Evolutionary conservation across 2,329 filamentous ascomycete genomes (phyloP), one percentile per base, ranked within the genome.

Genomic region (Zasmidium angulare): DNA sequence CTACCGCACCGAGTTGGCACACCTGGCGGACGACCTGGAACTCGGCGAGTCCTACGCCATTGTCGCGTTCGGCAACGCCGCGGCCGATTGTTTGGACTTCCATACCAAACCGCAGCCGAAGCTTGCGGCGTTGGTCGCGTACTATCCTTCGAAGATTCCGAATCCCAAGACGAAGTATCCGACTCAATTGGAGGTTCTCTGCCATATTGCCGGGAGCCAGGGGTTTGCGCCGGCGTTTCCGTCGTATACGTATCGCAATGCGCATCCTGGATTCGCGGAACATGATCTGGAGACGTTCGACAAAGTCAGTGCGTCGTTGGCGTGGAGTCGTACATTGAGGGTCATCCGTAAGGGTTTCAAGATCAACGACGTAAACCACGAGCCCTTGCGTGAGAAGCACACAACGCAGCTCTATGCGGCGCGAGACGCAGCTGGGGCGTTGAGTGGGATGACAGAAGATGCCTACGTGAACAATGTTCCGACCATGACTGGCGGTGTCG

Each of bases 401-500:
- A 70, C 74, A 4, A 46, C 21, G 3, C 52, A 60, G 19, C 57
- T 69, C 20, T 72, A 68, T 58, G 56, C 50, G 1, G 56, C 46
- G 11, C 65, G 66, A 43, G 67, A 72, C 53, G 66, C 68, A 7
- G 67, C 64, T 1, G 69, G 60, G 7, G 70, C 68, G n/a, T 67
- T 74, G 65, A 54, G 43, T 22, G 71, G 64, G 9, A 71, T 74
- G 68, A 65, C 69, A 0, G 53, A 62, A 7, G 67, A 73, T 53
- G 66, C 68, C 1, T 73, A 74, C 46, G 65, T 71, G 11, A 75
- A 73, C 50, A 63, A 78, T 52, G 55, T 79, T 11, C 78, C 78
- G 0, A 80, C 78, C 0, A 63, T 78, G 56, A 74, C 77, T 11
- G 78, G 78, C 3, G 78, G 77, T 1, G 72, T 79, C 2, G 78